A percentile compares a stretch with the other conserved stretches of the same genome.
Conservation (phyloP, 139 green algal species). For the Chlamydomonas incerta region DNA sequence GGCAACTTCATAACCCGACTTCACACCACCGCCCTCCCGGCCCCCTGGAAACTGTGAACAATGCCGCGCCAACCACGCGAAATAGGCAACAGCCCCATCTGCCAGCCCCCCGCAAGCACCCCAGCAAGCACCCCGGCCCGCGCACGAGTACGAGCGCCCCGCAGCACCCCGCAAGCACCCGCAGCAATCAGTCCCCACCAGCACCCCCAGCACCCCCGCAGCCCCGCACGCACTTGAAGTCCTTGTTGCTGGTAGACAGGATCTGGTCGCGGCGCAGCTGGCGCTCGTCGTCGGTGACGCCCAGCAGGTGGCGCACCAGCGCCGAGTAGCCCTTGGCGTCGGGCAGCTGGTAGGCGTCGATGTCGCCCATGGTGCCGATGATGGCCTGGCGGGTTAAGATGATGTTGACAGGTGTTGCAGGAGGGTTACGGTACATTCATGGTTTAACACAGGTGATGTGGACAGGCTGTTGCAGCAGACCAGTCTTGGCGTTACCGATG, state of each 20-base stretch:
- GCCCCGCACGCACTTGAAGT: constrained; percentile 75
- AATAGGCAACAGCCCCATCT: too few species aligned
- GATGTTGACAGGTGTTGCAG: neutral
- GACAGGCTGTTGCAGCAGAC: too few species aligned
- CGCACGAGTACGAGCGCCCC: too few species aligned
- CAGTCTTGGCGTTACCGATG: too few species aligned
- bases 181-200: too few species aligned
- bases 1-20: too few species aligned
- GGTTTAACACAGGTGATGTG: neutral
- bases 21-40: too few species aligned
- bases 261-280: constrained; percentile 94
- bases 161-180: too few species aligned
- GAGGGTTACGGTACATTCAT: neutral
- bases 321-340: constrained; percentile 68
- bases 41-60: too few species aligned
- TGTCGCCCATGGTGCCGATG: constrained; percentile 71
- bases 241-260: constrained; percentile 77
- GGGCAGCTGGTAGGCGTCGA: constrained; percentile 57
- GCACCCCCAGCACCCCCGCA: neutral
- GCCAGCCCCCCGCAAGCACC: too few species aligned
- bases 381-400: constrained; percentile 79
- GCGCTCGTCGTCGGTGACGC: constrained; percentile 93
- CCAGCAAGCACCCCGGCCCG: too few species aligned
- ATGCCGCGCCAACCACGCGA: too few species aligned
- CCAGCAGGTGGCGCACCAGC: constrained; percentile 93